Evolutionary conservation across 805 yeast genomes (phyloP), one percentile per base, ranked within the genome.

Genomic region (Ogataea parapolymorpha): DNA sequence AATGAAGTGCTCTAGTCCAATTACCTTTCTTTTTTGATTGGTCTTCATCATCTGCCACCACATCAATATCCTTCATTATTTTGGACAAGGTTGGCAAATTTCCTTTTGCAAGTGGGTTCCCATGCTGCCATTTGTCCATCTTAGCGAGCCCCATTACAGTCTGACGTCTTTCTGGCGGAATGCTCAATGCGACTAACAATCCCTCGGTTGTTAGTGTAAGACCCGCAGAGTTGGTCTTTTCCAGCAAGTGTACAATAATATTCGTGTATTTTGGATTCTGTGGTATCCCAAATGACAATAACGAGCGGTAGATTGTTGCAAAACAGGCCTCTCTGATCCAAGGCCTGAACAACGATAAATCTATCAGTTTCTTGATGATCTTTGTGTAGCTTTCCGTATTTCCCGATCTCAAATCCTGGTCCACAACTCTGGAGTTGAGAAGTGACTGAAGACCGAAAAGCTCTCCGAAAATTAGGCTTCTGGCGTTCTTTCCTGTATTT

Each of bases 291-390:
- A 58, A 32, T 47, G 41, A 41, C 22, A 25, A 51, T n/a, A 78
- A 50, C 3, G 83, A 70, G 38, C 76, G 80, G 50, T 74, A 77
- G 34, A 90, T 66, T 1, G 95, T 84, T 55, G 72, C 85, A 53
- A 85, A 70, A 29, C 87, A 72, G 3, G 95, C 79, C 62, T 91
- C 96, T 45, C 95, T 70, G 30, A 90, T 74, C 97, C 97, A 90
- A 1, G 85, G 75, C 59, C 90, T 91, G 26, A 66, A 49, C 11
- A 67, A 59, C 0, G 95, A 74, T 41, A 90, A 66, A 17, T 75
- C 78, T 4, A 86, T 58, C 26, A 85, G 53, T 23, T 67, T 58
- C 4, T 68, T 63, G 20, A 77, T 59, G 32, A 82, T 74, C 10
- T 62, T 58, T 13, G 55, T 45, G 36, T 70, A 65, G 34, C 71